These are phyloP conservation scores for Cryptococcus sp. DNA, from an alignment of 1,284 basidiomycete genomes.

Conservation along the genomic window DNA sequence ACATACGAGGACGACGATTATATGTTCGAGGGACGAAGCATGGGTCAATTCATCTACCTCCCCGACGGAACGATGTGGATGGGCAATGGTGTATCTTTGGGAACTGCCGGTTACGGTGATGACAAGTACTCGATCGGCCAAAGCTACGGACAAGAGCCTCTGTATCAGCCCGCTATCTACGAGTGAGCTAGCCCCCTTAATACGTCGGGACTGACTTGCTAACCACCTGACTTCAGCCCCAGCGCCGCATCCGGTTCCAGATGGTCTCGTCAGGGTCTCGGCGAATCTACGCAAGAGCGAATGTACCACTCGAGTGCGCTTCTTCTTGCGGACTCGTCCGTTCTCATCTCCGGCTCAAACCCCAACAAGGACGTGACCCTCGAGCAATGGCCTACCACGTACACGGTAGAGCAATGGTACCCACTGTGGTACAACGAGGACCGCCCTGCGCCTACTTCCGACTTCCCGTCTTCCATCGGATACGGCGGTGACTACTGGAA, in stretches of 20 bases:
- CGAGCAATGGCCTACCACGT: constrained; percentile 46
- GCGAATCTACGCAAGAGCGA: constrained; percentile 68
- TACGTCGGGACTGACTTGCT: no score
- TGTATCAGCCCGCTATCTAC: constrained; percentile 58
- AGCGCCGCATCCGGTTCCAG: constrained; percentile 64
- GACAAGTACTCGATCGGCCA: constrained; percentile 46
- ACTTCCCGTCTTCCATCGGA: constrained; percentile 52
- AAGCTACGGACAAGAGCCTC: constrained; percentile 49
- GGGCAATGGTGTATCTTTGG: constrained; percentile 68
- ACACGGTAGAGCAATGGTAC: constrained; percentile 53
- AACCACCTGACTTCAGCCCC: constrained; percentile 47
- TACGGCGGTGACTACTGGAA: constrained; percentile 80
- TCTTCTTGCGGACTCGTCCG: constrained; percentile 80
- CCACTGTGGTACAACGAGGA: constrained; percentile 61
- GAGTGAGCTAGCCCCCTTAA: constrained; percentile 54
- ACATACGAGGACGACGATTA: constrained; percentile 67
- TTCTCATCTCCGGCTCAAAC: constrained; percentile 73
- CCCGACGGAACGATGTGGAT: constrained; percentile 53
- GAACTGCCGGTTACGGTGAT: constrained; percentile 59
- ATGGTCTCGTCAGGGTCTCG: constrained; percentile 69
- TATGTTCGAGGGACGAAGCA: constrained; percentile 70
- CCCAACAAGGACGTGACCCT: constrained; percentile 75
- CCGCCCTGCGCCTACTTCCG: constrained; percentile 62
- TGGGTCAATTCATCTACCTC: constrained; percentile 67
- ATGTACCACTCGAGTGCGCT: constrained; percentile 87